Base-by-base conservation (phyloP, 257 asterid species). In the Penstemon davidsonii region DNA sequence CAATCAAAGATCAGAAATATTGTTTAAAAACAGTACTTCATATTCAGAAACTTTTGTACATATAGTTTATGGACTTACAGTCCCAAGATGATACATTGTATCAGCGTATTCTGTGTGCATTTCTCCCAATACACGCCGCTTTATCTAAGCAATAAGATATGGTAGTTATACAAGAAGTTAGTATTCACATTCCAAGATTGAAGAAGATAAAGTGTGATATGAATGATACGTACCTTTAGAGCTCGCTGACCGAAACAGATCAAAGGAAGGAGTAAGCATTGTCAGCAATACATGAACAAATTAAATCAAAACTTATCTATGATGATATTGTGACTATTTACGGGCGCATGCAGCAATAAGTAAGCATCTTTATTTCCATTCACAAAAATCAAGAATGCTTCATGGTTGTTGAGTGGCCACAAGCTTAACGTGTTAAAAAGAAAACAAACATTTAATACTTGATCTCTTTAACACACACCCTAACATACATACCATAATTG, bases 21-120 rank as follows among this genome's bases (percentile, higher is more conserved):
- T 44, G 10, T 57, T 51, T 11, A 44, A 36, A 67, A 46, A 19
- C 61, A 55, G 3, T 65, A 75, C 36, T 49, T 37, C 36, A 57
- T 44, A 46, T 66, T 41, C 41, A 55, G 33, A n/a, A 62, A 47
- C 36, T 7, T 15, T 1, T 10, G 39, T 5, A 60, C 38, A 42
- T 44, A 66, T 60, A 53, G 42, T 63, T 61, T 72, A 25, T 60
- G 81, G 71, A 74, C 84, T 86, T 88, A 90, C 99, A 68, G 83
- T 85, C 39, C 97, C 99, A 56, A 93, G 96, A 78, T 85, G 89
- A 79, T 85, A 88, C 94, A 93, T 83, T 33, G 99, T 84, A 66
- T 93, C 95, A 55, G 99, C 99, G 79, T 93, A 90, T 75, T 93
- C 99, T 3, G 81, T 62, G 78, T 90, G 91, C 36, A 73, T 78